Percentiles rank a stretch among this genome's conserved stretches.
These are phyloP conservation scores for Rossbeevera mucosa DNA, from an alignment of 768 basidiomycete species.

Conservation along the genomic window DNA sequence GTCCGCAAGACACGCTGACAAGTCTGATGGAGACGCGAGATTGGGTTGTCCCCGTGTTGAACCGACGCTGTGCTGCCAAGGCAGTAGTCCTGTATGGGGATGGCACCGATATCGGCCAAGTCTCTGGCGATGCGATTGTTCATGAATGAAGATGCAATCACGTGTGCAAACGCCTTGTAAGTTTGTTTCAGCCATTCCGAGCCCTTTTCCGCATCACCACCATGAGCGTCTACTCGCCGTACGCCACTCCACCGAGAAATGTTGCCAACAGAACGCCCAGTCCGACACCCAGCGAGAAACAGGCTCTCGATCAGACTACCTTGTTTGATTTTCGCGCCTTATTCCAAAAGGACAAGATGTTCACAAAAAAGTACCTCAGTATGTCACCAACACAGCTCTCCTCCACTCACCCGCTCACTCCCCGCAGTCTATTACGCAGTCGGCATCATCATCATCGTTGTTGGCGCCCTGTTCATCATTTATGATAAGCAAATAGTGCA, in stretches of 20 bases:
- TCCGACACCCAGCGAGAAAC: constrained; percentile 58
- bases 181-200: no score
- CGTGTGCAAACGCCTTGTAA: no score
- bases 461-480: constrained; percentile 52
- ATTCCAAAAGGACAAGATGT: constrained; percentile 46
- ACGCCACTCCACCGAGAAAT: not conserved
- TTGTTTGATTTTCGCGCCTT: constrained; percentile 45
- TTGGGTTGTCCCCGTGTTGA: constrained; percentile 11
- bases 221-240: not conserved
- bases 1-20: constrained; percentile 42
- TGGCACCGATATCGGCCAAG: constrained; percentile 25
- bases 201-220: not conserved
- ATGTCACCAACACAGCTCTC: constrained; percentile 20
- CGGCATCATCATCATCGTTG: constrained; percentile 41
- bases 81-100: constrained; percentile 26
- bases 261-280: constrained; percentile 47
- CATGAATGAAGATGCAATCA: constrained; percentile 20
- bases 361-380: constrained; percentile 56
- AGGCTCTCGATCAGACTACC: constrained; percentile 36
- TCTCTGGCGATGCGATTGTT: constrained; percentile 26
- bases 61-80: not conserved
- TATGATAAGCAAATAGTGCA: constrained; percentile 59
- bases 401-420: not conserved
- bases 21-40: constrained; percentile 39
- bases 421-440: constrained; percentile 45